Percentiles rank a stretch among this genome's conserved stretches.
phyloP scores from a whole-genome alignment of 768 basidiomycete genomes.

The Tephrocybe rancida region DNA sequence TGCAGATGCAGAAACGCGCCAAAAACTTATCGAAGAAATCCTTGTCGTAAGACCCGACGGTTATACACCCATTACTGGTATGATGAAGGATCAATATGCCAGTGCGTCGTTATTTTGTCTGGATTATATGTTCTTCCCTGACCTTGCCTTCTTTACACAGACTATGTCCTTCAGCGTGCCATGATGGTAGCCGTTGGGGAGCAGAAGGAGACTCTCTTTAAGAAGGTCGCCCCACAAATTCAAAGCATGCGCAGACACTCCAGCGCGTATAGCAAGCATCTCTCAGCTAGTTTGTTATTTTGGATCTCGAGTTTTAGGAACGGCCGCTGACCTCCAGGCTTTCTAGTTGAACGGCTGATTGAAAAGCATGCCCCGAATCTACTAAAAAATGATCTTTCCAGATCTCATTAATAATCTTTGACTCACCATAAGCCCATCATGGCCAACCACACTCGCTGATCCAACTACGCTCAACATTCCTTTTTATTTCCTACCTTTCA shows the following conservation, averaged over 20 bases:
- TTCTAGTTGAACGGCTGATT: conserved; percentile 68
- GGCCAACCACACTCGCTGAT: conserved; percentile 14
- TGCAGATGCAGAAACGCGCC: conserved; percentile 65
- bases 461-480: too few species aligned
- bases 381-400: conserved; percentile 16
- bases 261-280: conserved; percentile 77
- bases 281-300: conserved; percentile 67
- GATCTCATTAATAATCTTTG: neutral
- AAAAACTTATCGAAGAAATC: conserved; percentile 79
- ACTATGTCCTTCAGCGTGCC: conserved; percentile 86
- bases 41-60: conserved; percentile 67
- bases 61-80: conserved; percentile 64
- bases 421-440: neutral
- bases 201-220: conserved; percentile 69
- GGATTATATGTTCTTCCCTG: neutral
- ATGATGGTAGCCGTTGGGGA: conserved; percentile 68
- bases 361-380: conserved; percentile 45
- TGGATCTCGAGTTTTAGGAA: neutral
- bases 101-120: conserved; percentile 51
- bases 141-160: conserved; percentile 44
- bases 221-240: conserved; percentile 67
- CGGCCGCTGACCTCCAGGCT: conserved; percentile 10
- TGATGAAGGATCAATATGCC: conserved; percentile 89
- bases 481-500: too few species aligned
- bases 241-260: conserved; percentile 71